phyloP scores from a whole-genome alignment of 345 rosid species.

The Noccaea bulbosa region DNA sequence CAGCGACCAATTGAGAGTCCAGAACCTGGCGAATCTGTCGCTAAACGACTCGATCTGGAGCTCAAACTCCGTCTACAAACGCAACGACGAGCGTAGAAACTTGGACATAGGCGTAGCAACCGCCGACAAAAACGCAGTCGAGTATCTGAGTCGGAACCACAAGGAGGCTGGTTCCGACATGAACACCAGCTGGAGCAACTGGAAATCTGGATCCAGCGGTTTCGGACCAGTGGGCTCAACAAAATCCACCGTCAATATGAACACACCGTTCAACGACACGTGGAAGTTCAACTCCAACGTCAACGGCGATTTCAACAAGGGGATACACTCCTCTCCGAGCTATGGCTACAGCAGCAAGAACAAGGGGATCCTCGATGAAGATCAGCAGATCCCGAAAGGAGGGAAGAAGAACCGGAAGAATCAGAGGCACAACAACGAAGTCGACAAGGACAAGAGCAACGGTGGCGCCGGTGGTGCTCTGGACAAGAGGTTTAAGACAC shows the following conservation, averaged over 20 bases:
- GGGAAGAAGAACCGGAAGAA: constrained; percentile 60
- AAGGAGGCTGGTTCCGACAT: constrained; percentile 39
- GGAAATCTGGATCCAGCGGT: constrained; percentile 34
- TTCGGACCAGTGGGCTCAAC: constrained; percentile 44
- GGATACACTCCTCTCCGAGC: constrained; percentile 54
- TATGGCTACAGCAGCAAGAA: constrained; percentile 55
- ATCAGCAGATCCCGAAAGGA: constrained; percentile 48
- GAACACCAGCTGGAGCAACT: constrained; percentile 33
- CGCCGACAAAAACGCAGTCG: constrained; percentile 32
- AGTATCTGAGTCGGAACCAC: constrained; percentile 33
- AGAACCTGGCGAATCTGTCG: constrained; percentile 75
- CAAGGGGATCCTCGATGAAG: constrained; percentile 55
- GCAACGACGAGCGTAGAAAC: constrained; percentile 72
- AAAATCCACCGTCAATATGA: constrained; percentile 19
- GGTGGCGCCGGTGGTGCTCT: constrained; percentile 26
- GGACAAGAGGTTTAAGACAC: constrained; percentile 96
- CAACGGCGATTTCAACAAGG: constrained; percentile 84
- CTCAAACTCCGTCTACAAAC: constrained; percentile 53
- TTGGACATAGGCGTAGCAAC: constrained; percentile 74
- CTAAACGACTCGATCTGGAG: constrained; percentile 95
- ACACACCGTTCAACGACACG: constrained; percentile 47
- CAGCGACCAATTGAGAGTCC: constrained; percentile 90
- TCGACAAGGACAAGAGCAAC: constrained; percentile 50
- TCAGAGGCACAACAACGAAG: constrained; percentile 43
- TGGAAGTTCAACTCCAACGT: constrained; percentile 54